Base-by-base conservation (phyloP, 305 asterid species). In the Plantago coronopus region DNA sequence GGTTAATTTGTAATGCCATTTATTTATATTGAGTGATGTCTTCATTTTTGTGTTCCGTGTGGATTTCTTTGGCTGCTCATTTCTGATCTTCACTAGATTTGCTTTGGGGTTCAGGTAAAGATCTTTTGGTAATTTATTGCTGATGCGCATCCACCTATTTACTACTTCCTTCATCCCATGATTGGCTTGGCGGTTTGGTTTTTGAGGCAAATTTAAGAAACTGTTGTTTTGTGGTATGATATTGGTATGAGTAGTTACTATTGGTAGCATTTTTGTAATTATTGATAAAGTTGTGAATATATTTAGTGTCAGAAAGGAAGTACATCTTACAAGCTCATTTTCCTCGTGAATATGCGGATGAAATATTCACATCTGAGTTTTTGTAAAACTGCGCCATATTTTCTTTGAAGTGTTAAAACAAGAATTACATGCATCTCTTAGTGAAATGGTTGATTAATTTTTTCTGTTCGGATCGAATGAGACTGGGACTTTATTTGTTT, bases 291-390 rank as follows among this genome's bases (percentile, higher is more conserved):
- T n/a, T n/a, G n/a, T n/a, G n/a, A n/a, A n/a, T n/a, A n/a, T n/a
- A n/a, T n/a, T n/a, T n/a, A n/a, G n/a, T n/a, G n/a, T n/a, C n/a
- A n/a, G n/a, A n/a, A n/a, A n/a, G n/a, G n/a, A n/a, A n/a, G n/a
- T n/a, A n/a, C n/a, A n/a, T n/a, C n/a, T 55, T 48, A 21, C 20
- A 54, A 55, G 53, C 48, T 54, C 63, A 21, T n/a, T 58, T 58
- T 63, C 48, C 61, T 60, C 44, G 55, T 44, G 21, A 64, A 54
- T 50, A 54, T 45, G 49, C 59, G 45, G 23, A 50, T 38, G 31
- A 25, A 43, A 54, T 64, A 31, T 66, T 57, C 59, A 60, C 29
- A 65, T 46, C 38, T 40, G 27, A 42, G 60, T 20, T 54, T 51
- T 46, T 38, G 25, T 64, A 61, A 40, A 20, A n/a, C 20, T 31